Evolutionary conservation across 257 asterid species (phyloP).

Genomic region (Eucommia ulmoides): DNA sequence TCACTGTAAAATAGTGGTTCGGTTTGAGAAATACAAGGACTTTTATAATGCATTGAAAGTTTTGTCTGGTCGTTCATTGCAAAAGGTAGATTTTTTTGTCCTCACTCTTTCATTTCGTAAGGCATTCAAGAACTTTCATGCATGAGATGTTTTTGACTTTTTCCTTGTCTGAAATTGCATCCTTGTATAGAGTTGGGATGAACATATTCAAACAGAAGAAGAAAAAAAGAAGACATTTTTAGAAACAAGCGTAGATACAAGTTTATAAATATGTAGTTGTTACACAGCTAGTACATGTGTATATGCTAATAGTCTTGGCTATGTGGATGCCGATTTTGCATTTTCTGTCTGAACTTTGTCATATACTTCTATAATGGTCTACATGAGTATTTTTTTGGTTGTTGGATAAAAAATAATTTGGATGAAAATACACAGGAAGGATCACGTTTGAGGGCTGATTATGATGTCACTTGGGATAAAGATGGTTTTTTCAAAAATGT

Average conservation of each 20-base stretch:
- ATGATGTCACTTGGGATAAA: constrained; percentile 76
- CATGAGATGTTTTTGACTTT: neutral
- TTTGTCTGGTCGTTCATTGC: constrained; percentile 72
- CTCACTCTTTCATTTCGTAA: constrained; percentile 2
- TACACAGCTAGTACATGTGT: neutral
- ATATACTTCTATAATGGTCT: too few relatives aligned
- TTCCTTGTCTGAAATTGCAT: neutral
- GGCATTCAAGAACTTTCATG: too few relatives aligned
- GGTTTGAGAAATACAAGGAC: constrained; percentile 59
- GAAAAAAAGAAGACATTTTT: neutral
- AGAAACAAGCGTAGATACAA: neutral
- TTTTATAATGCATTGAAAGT: constrained; percentile 67
- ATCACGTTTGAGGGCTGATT: constrained; percentile 80
- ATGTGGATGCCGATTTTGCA: neutral
- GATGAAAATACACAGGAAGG: constrained; percentile 59
- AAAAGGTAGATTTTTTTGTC: constrained; percentile 37
- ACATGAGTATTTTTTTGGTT: neutral
- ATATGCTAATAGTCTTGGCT: neutral
- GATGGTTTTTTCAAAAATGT: constrained; percentile 51
- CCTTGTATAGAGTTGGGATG: neutral
- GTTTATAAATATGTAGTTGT: neutral
- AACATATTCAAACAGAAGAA: neutral
- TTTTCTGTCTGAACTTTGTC: neutral
- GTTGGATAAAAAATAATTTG: neutral
- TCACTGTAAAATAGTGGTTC: constrained; percentile 76